Evolutionary conservation across 1,139 yeast genomes (phyloP), one percentile per base, ranked within the genome.

Genomic region (Sugiyamaella japonica): DNA sequence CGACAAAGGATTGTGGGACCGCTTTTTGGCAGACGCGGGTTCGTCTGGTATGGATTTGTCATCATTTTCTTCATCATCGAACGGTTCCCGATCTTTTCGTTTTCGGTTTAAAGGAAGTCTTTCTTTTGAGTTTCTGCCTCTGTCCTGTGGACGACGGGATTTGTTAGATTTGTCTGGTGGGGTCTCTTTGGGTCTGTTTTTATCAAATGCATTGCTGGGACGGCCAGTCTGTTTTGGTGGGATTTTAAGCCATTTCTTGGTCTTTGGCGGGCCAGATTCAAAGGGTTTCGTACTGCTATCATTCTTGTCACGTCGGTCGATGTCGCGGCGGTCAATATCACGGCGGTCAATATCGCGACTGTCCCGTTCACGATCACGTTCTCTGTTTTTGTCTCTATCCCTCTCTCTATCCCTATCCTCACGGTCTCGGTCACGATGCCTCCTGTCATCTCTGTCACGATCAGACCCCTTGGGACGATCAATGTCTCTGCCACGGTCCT

Each of bases 231-330:
- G 15, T 38, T 37, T 37, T 9, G 50, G 31, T 23, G 50, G 50
- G n/a, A 47, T 47, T 16, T 47, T 47, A 37, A 47, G 12, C 50
- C 50, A 47, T 17, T 37, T 47, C 9, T 23, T 23, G n/a, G 41
- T 3, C n/a, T 12, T 17, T 38, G 41, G 12, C 16, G 15, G 28
- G 16, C 16, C 17, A 23, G 41, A 38, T 17, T 9, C 34, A 12
- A 3, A 3, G 10, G 34, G 3, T 10, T 29, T 29, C 8, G 3
- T 29, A 29, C 17, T 16, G 25, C 17, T 23, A 15, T 38, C 38
- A 12, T 44, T 23, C 10, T 44, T 31, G 15, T 32, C 31, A 7
- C 23, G 39, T 12, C 15, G 7, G 36, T 12, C 23, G 32, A n/a
- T 39, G n/a, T 44, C 39, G 3, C 47, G 47, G 38, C 31, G 25